These are phyloP conservation scores for Coccomyxa subellipsoidea DNA, from an alignment of 163 green algal genomes.

Conservation along the genomic window DNA sequence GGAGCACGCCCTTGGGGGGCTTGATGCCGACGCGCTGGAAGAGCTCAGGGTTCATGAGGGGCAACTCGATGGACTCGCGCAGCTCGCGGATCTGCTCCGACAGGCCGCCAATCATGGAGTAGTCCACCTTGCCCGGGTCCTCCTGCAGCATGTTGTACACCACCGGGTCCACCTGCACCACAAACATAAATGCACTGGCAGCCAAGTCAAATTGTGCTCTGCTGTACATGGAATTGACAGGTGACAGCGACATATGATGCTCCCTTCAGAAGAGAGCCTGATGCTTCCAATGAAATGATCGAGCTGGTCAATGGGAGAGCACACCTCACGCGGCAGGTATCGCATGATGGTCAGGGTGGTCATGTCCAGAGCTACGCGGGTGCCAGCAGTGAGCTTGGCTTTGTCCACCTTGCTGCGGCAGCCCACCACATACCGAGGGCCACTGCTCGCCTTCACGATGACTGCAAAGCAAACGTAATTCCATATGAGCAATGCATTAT, in stretches of 20 bases:
- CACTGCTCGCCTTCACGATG: constrained; percentile 99
- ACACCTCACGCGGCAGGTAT: constrained; percentile 89
- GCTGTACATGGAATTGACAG: neutral
- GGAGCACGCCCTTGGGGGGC: constrained; percentile 94
- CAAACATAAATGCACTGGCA: neutral
- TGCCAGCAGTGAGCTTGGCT: constrained; percentile 84
- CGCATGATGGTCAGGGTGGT: constrained; percentile 99
- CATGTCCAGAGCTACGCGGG: constrained; percentile 97
- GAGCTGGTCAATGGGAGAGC: neutral
- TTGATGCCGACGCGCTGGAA: constrained; percentile 98
- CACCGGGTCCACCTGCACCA: constrained; percentile 88
- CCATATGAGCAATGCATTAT: no score
- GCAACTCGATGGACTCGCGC: constrained; percentile 96
- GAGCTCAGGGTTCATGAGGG: constrained; percentile 98
- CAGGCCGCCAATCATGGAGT: constrained; percentile 93
- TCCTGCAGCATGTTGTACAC: constrained; percentile 99
- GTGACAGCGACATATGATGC: neutral
- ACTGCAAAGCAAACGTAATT: constrained; percentile 57
- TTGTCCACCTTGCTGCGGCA: constrained; percentile 97
- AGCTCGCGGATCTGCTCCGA: constrained; percentile 95
- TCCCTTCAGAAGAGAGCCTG: no score
- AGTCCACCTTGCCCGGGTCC: constrained; percentile 96
- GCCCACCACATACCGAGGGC: constrained; percentile 97
- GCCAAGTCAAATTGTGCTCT: neutral
- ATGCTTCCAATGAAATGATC: no score